phyloP scores from a whole-genome alignment of 2,329 filamentous ascomycete species.

The Trichoderma lentiforme region DNA sequence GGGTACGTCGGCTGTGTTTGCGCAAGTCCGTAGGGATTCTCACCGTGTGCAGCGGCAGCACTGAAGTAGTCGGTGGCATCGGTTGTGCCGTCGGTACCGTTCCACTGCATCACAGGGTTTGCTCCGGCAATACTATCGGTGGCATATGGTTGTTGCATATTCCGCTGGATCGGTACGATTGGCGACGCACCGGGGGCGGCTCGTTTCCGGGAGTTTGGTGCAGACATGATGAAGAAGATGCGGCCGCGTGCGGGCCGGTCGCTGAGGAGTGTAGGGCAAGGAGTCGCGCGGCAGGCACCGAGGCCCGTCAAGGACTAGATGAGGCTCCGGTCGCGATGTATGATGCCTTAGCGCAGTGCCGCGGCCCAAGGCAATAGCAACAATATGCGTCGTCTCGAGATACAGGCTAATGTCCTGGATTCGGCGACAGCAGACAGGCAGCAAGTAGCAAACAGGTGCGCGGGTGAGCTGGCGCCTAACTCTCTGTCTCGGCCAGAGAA shows the following conservation, averaged over 20 bases:
- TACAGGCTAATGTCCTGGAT: background rate
- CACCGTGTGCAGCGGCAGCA: conserved; percentile 29
- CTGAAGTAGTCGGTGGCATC: conserved; percentile 40
- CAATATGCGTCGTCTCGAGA: background rate
- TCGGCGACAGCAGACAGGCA: background rate
- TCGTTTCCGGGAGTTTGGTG: conserved; percentile 62
- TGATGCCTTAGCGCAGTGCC: conserved; percentile 7
- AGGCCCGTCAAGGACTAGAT: background rate
- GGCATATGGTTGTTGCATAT: conserved; percentile 47
- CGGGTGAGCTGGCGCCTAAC: background rate
- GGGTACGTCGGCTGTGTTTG: conserved; percentile 35
- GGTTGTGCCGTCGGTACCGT: conserved; percentile 27
- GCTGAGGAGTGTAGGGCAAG: background rate
- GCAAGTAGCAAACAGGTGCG: background rate
- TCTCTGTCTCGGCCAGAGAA: background rate
- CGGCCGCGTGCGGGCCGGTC: background rate
- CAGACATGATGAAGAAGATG: conserved; percentile 39
- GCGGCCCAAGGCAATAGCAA: conserved; percentile 1
- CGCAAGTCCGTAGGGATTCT: conserved; percentile 39
- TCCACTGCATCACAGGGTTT: conserved; percentile 49
- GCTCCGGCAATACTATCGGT: conserved; percentile 42
- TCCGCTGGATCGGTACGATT: conserved; percentile 51
- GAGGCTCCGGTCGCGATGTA: background rate
- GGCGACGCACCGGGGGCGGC: conserved; percentile 69
- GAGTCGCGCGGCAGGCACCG: background rate